A percentile compares a stretch with the other conserved stretches of the same genome.
These are phyloP conservation scores for Termitomyces sp. DNA, from an alignment of 768 basidiomycete species.

Conservation along the genomic window DNA sequence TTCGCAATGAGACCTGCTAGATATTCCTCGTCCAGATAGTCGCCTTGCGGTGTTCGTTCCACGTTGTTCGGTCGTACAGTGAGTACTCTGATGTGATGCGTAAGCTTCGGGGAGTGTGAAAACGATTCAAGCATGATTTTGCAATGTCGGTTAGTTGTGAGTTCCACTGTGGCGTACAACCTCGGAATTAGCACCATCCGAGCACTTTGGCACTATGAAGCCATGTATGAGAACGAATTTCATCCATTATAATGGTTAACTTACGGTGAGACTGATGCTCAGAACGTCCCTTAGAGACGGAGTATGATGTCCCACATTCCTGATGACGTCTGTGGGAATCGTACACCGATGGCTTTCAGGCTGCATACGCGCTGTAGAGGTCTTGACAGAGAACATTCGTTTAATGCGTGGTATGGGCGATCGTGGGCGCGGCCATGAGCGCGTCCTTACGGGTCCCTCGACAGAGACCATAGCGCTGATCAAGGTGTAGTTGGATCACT, in stretches of 20 bases:
- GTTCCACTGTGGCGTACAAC: conserved; percentile 30
- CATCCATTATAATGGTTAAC: not conserved
- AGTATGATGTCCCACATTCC: conserved; percentile 20
- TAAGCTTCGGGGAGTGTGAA: conserved; percentile 27
- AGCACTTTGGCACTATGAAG: conserved; percentile 23
- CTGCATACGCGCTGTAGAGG: not conserved
- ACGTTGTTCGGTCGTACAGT: conserved; percentile 27
- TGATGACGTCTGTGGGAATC: conserved; percentile 20
- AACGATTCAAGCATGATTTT: conserved; percentile 41
- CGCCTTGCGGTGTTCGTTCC: conserved; percentile 28
- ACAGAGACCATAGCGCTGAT: conserved; percentile 5
- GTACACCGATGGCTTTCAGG: conserved; percentile 1
- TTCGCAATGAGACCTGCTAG: conserved; percentile 24
- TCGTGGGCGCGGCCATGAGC: conserved; percentile 8
- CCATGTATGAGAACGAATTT: not conserved
- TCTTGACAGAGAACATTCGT: conserved; percentile 13
- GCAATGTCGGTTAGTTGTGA: conserved; percentile 28
- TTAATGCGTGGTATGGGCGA: conserved; percentile 20
- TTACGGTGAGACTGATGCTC: conserved; percentile 24
- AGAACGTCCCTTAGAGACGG: conserved; percentile 22
- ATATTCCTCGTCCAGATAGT: conserved; percentile 25
- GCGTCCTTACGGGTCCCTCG: conserved; percentile 8
- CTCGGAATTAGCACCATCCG: conserved; percentile 21
- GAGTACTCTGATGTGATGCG: conserved; percentile 23
- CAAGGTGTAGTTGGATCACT: not conserved